Evolutionary conservation across 768 basidiomycete genomes (phyloP).

Genomic region (Mycena floridula): DNA sequence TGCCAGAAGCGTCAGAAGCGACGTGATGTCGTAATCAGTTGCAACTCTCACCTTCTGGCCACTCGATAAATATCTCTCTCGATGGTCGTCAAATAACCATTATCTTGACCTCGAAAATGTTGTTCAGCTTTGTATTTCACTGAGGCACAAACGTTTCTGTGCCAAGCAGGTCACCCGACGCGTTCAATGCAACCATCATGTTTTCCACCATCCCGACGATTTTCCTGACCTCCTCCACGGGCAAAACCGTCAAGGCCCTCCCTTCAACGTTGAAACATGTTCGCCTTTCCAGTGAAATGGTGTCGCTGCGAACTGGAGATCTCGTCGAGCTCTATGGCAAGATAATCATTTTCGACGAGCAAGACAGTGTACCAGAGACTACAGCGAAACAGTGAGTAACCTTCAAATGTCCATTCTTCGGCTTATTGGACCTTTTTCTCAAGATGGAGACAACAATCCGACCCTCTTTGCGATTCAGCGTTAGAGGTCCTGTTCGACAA

Average conservation of each 20-base stretch:
- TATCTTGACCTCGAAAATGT: too few species aligned
- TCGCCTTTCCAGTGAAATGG: neutral
- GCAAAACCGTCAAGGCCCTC: neutral
- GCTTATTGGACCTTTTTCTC: neutral
- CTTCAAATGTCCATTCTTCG: neutral
- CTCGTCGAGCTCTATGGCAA: neutral
- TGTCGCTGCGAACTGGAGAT: neutral
- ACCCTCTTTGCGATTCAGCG: slow-evolving; percentile 2
- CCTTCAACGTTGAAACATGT: neutral
- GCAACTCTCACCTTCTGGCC: too few species aligned
- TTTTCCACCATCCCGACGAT: too few species aligned
- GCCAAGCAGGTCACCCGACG: too few species aligned
- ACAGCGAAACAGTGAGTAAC: neutral
- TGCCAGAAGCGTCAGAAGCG: too few species aligned
- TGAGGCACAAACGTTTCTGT: too few species aligned
- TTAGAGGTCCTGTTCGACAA: slow-evolving; percentile 2
- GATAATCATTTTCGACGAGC: neutral
- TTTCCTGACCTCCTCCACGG: neutral
- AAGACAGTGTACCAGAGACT: neutral
- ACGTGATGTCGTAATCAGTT: too few species aligned
- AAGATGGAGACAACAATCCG: slow-evolving; percentile 1
- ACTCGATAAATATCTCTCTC: too few species aligned
- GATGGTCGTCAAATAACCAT: too few species aligned
- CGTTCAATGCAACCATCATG: too few species aligned
- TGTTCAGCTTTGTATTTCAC: too few species aligned